Conservation (phyloP, 2,329 filamentous ascomycete genomes). For the Orbilia blumenaviensis region DNA sequence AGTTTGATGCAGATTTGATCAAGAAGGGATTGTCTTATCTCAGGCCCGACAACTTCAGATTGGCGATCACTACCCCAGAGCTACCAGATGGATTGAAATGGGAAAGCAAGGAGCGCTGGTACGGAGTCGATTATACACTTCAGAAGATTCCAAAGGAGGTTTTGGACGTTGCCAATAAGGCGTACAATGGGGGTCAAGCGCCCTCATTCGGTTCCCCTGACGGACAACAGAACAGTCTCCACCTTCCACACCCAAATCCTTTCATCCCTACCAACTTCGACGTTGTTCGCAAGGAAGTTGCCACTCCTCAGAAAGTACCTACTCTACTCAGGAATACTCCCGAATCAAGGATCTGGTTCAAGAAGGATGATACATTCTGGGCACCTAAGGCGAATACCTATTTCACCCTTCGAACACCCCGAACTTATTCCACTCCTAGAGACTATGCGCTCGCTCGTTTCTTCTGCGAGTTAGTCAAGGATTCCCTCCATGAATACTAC, state of each 20-base stretch:
- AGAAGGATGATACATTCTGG: constrained; percentile 99
- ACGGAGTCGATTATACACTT: constrained; percentile 89
- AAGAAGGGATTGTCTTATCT: constrained; percentile 76
- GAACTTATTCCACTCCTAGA: constrained; percentile 80
- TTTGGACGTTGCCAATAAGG: constrained; percentile 67
- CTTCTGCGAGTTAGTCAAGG: constrained; percentile 84
- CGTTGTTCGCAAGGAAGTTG: constrained; percentile 92
- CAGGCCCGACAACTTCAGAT: constrained; percentile 86
- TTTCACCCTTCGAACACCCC: constrained; percentile 76
- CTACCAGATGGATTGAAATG: constrained; percentile 74
- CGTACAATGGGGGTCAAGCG: constrained; percentile 47
- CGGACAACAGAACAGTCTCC: constrained; percentile 72
- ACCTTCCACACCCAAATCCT: constrained; percentile 91
- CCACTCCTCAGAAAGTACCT: constrained; percentile 76
- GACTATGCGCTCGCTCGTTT: constrained; percentile 80
- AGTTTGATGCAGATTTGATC: constrained; percentile 82
- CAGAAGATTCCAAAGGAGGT: constrained; percentile 82
- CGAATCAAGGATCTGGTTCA: constrained; percentile 86
- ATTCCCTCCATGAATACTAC: constrained; percentile 89
- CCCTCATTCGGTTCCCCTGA: constrained; percentile 19
- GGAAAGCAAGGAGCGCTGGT: constrained; percentile 94
- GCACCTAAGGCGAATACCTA: constrained; percentile 91
- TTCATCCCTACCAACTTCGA: constrained; percentile 94
- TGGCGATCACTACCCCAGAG: constrained; percentile 82
- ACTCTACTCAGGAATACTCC: constrained; percentile 86